Evolutionary conservation across 345 rosid species (phyloP).

Genomic region (Moricandia arvensis): DNA sequence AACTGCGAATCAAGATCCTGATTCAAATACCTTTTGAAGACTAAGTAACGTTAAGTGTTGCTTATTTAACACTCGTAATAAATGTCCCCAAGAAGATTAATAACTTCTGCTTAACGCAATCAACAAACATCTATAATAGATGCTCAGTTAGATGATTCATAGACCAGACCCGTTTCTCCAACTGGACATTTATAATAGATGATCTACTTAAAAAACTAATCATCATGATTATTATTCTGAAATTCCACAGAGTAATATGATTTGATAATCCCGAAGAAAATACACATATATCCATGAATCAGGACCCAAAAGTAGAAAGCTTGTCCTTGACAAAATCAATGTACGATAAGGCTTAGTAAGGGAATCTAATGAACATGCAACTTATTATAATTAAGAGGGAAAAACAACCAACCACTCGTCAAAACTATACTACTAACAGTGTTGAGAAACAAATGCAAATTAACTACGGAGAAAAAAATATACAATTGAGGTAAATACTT

Average conservation of each 20-base stretch:
- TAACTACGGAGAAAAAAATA: not conserved
- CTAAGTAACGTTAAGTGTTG: no score
- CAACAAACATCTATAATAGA: no score
- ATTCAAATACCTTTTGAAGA: no score
- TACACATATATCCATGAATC: not conserved
- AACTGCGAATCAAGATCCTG: no score
- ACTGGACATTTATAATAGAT: not conserved
- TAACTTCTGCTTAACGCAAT: no score
- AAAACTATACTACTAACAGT: no score
- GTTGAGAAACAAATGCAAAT: not conserved
- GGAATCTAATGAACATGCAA: not conserved
- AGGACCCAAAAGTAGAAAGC: not conserved
- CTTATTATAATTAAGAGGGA: not conserved
- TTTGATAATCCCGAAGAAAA: not conserved
- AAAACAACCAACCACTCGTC: not conserved
- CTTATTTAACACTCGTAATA: no score
- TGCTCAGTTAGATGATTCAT: not conserved
- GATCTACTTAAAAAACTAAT: not conserved
- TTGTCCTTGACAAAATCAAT: not conserved
- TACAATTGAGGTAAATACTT: no score
- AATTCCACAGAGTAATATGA: not conserved
- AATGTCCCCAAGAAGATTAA: no score
- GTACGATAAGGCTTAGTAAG: not conserved
- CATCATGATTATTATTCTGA: not conserved
- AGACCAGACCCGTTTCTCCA: not conserved